Percentiles rank a stretch among this genome's conserved stretches.
Evolutionary conservation across 2,329 filamentous ascomycete genomes (phyloP).

Genomic region (Parafenestella ontariensis): DNA sequence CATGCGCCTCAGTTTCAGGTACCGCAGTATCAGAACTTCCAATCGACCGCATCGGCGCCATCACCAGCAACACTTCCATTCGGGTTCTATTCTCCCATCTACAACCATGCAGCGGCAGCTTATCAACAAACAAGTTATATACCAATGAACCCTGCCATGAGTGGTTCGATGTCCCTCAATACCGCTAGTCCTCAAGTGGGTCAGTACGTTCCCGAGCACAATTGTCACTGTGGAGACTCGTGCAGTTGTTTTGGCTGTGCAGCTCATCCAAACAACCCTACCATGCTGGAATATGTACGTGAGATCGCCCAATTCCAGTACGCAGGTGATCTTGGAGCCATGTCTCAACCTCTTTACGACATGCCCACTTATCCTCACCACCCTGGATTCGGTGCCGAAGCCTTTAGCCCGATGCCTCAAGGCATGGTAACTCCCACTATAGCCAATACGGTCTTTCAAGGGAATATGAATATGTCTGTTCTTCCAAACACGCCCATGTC

Average conservation of each 20-base stretch:
- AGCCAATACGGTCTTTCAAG: conserved; percentile 30
- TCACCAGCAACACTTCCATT: conserved; percentile 27
- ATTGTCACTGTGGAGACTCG: conserved; percentile 69
- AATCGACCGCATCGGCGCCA: conserved; percentile 20
- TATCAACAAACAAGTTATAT: conserved; percentile 45
- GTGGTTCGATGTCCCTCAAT: conserved; percentile 28
- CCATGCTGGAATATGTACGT: conserved; percentile 63
- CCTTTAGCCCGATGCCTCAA: conserved; percentile 21
- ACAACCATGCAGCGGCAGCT: conserved; percentile 40
- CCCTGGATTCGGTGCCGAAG: conserved; percentile 37
- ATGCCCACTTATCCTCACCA: conserved; percentile 46
- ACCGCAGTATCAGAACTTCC: conserved; percentile 28
- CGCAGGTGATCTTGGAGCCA: conserved; percentile 40
- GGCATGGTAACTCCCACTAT: conserved; percentile 26
- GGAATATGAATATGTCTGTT: conserved; percentile 24
- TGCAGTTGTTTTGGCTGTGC: conserved; percentile 74
- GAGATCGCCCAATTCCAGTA: conserved; percentile 47
- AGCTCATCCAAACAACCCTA: conserved; percentile 71
- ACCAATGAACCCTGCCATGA: conserved; percentile 30
- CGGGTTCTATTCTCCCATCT: conserved; percentile 43
- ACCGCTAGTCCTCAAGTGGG: conserved; percentile 37
- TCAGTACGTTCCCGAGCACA: conserved; percentile 51
- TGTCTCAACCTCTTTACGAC: conserved; percentile 44
- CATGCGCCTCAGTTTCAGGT: conserved; percentile 28
- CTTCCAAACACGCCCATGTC: conserved; percentile 24